Evolutionary conservation across 164 flowering plant genomes (phyloP).

Genomic region (Umbellularia californica): DNA sequence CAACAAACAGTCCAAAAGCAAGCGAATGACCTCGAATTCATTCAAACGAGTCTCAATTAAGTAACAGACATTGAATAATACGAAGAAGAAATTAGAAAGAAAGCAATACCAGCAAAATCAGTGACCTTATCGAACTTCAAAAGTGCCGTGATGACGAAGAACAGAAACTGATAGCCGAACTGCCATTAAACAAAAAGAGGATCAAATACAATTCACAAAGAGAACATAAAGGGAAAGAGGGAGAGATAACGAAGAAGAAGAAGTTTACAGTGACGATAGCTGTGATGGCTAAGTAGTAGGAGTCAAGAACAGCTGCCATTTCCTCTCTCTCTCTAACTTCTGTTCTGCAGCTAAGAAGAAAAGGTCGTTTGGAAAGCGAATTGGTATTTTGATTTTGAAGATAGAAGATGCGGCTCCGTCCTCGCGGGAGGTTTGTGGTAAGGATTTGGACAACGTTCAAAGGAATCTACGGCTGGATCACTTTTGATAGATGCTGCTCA

Average conservation of each 20-base stretch:
- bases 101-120: conserved; percentile 74
- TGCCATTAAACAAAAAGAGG: conserved; percentile 20
- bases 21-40: neutral
- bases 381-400: no score
- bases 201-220: neutral
- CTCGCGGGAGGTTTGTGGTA: neutral
- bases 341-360: no score
- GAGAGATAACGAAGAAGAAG: conserved; percentile 1
- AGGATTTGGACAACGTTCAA: neutral
- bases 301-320: conserved; percentile 79
- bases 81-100: neutral
- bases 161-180: conserved; percentile 76
- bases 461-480: neutral
- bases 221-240: neutral
- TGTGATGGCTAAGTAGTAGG: conserved; percentile 84
- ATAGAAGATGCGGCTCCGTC: no score
- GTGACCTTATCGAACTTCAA: conserved; percentile 88
- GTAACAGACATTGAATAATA: neutral
- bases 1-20: neutral
- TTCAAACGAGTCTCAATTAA: neutral
- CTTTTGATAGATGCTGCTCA: no score
- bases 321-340: neutral
- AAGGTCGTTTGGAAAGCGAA: no score
- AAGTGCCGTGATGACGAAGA: conserved; percentile 83
- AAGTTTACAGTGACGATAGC: conserved; percentile 46